Base-by-base conservation (phyloP, 75 land plant species). In the Pinus tabuliformis region DNA sequence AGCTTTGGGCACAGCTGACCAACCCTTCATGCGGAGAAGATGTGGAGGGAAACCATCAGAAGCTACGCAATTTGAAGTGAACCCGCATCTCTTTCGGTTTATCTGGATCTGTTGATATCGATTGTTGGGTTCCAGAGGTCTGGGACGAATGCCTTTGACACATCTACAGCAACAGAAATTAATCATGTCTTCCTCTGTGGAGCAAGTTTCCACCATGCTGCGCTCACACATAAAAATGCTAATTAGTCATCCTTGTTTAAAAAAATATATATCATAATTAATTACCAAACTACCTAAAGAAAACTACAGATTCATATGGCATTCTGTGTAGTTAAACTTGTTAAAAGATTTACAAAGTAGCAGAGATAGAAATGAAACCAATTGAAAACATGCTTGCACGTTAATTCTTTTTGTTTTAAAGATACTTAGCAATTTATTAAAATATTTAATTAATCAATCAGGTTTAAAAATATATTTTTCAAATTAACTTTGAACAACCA, bases 41-140 rank as follows among this genome's bases (percentile, higher is more conserved):
- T 56, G 1, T 3, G 84, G 84, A n/a, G 82, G 82, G 24, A 74
- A 71, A n/a, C 84, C 88, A 28, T 87, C 78, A 1, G 77, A 26
- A 14, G 86, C 86, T 1, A 87, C 62, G 17, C 86, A 80, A 57
- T 79, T 75, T 33, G 86, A 74, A 2, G 20, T 39, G 65, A 84
- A 88, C 12, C 57, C 2, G 2, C 54, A 49, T 3, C 65, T 77
- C 28, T 45, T 59, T 11, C 73, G 49, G 9, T 57, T 74, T 14
- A 87, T 79, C 66, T 79, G 72, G 60, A 87, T 45, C 49, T 84
- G 89, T 59, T 87, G 89, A 58, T 79, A 74, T 33, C 37, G 3
- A 58, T 84, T 49, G 15, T 21, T 13, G 21, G 72, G 80, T 59
- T 87, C 81, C 13, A 84, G 54, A 15, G 77, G 72, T 52, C 58